A percentile compares a stretch with the other conserved stretches of the same genome.
Evolutionary conservation across 306 rosid genomes (phyloP).

Genomic region (Amphicarpaea edgeworthii): DNA sequence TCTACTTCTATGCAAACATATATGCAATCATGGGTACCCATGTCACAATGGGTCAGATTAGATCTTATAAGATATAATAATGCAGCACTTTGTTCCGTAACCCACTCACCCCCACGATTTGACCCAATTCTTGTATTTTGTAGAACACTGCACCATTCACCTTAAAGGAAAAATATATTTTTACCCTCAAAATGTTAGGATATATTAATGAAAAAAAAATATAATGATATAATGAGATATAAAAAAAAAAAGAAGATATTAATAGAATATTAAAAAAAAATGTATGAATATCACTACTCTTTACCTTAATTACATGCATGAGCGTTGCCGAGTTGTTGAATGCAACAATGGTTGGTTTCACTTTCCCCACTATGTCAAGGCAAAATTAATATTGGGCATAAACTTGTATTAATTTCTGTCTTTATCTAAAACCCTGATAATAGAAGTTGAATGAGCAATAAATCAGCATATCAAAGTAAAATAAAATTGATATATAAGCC

Average conservation of each 20-base stretch:
- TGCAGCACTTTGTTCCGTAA: constrained; percentile 37
- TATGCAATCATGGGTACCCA: constrained; percentile 12
- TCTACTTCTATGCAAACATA: background rate
- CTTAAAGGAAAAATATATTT: no score
- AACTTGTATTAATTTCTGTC: background rate
- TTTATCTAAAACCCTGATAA: background rate
- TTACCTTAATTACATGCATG: constrained; percentile 18
- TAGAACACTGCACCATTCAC: background rate
- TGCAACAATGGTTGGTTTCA: background rate
- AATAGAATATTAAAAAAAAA: no score
- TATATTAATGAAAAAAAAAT: no score
- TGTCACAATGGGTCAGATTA: constrained; percentile 5
- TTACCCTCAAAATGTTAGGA: no score
- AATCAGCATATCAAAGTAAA: no score
- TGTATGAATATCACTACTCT: no score
- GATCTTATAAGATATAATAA: background rate
- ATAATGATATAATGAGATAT: no score
- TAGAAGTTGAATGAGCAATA: no score
- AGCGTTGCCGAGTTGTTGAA: constrained; percentile 1
- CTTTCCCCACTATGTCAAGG: background rate
- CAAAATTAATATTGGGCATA: background rate
- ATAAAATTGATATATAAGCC: no score
- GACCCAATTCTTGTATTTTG: background rate
- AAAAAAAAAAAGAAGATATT: no score
- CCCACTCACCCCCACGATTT: background rate